These are phyloP conservation scores for Allomyces macrogynus DNA, from an alignment of 192 early-diverging fungal genomes.

Conservation along the genomic window DNA sequence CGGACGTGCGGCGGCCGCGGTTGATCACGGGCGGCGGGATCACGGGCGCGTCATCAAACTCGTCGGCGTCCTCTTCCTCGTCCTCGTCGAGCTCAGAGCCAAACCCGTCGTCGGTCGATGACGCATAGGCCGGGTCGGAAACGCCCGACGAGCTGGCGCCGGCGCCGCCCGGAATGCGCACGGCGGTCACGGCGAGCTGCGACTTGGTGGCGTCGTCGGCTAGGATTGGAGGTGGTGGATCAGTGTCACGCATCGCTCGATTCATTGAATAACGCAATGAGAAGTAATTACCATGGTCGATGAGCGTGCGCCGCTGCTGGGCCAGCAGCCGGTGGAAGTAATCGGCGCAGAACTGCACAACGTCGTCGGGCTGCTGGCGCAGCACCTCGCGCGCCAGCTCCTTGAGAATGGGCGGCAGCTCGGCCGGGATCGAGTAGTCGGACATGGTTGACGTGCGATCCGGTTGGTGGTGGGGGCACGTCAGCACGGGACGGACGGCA, in stretches of 20 bases:
- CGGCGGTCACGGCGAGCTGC: background rate
- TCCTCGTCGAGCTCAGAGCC: slow-evolving; percentile 29
- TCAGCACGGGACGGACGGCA: too few species aligned
- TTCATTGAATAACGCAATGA: too few species aligned
- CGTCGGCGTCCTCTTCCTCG: slow-evolving; percentile 37
- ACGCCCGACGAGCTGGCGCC: slow-evolving; percentile 15
- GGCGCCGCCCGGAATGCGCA: slow-evolving; percentile 6
- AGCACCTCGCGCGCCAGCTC: slow-evolving; percentile 66
- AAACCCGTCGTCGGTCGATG: background rate
- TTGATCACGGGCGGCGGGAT: slow-evolving; percentile 49
- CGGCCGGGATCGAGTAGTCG: slow-evolving; percentile 13
- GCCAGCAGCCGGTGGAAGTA: slow-evolving; percentile 73
- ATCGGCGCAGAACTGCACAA: slow-evolving; percentile 78
- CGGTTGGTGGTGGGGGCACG: too few species aligned
- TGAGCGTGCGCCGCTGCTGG: slow-evolving; percentile 40
- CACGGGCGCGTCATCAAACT: slow-evolving; percentile 29
- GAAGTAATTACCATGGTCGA: slow-evolving; percentile 1
- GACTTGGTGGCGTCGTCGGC: slow-evolving; percentile 3
- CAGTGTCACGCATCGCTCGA: background rate
- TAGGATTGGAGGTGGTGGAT: background rate
- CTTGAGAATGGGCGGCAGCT: slow-evolving; percentile 44
- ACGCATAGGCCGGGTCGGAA: slow-evolving; percentile 7
- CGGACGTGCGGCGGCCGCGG: slow-evolving; percentile 77
- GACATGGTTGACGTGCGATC: background rate
- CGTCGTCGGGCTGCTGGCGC: slow-evolving; percentile 58